These are phyloP conservation scores for Boletellus sp. DNA, from an alignment of 768 basidiomycete species.

Conservation along the genomic window DNA sequence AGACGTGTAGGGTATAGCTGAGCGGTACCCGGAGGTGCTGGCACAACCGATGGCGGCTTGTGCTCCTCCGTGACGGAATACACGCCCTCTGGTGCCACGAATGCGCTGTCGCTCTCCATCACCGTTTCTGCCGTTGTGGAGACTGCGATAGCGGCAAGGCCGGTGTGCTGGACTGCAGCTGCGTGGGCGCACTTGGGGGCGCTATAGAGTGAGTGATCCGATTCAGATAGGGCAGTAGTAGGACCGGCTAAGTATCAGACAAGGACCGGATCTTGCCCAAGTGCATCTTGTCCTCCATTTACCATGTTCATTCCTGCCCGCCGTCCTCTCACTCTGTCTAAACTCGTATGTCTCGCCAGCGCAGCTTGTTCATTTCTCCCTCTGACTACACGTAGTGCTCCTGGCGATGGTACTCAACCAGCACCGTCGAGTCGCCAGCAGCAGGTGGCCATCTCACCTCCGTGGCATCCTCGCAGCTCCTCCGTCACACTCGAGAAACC, in stretches of 20 bases:
- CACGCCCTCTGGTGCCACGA: slow-evolving; percentile 87
- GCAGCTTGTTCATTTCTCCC: neutral
- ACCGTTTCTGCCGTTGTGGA: slow-evolving; percentile 1
- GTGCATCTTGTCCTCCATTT: slow-evolving; percentile 3
- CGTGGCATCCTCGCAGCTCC: slow-evolving; percentile 64
- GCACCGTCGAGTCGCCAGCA: slow-evolving; percentile 57
- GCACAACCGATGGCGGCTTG: slow-evolving; percentile 56
- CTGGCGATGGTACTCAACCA: slow-evolving; percentile 49
- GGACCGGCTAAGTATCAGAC: slow-evolving; percentile 10
- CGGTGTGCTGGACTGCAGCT: too few relatives aligned
- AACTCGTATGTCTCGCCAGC: slow-evolving; percentile 13
- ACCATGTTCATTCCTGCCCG: slow-evolving; percentile 23
- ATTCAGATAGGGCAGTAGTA: neutral
- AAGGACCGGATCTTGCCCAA: slow-evolving; percentile 28
- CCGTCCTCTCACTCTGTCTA: slow-evolving; percentile 15
- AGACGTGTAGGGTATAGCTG: slow-evolving; percentile 57
- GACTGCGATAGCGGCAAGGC: slow-evolving; percentile 12
- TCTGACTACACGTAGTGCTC: slow-evolving; percentile 6
- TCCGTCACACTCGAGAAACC: slow-evolving; percentile 62
- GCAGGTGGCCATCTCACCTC: slow-evolving; percentile 75
- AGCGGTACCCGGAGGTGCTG: slow-evolving; percentile 34
- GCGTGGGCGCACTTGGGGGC: neutral
- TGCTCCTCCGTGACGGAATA: slow-evolving; percentile 87
- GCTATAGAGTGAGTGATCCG: neutral
- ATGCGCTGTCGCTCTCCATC: slow-evolving; percentile 83